These are phyloP conservation scores for Pleurotus eryngii DNA, from an alignment of 768 basidiomycete species.

Conservation along the genomic window DNA sequence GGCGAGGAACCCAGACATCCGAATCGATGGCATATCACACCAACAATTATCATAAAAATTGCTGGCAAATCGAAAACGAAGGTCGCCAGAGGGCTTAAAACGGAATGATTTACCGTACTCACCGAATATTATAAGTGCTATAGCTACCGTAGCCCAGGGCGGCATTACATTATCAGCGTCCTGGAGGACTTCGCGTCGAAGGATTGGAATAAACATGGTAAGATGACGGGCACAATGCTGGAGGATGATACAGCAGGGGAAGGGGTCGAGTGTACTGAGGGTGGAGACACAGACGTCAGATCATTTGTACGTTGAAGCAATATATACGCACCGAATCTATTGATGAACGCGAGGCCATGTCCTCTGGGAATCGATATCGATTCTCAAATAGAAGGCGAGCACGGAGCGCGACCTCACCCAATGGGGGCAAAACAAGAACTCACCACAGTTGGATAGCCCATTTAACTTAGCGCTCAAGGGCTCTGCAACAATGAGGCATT, in stretches of 20 bases:
- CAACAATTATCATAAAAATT: slow-evolving; percentile 1
- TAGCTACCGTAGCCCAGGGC: slow-evolving; percentile 2
- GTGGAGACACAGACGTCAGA: neutral
- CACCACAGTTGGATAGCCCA: too few species aligned
- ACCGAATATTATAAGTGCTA: slow-evolving; percentile 5
- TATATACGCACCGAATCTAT: neutral
- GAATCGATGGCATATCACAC: slow-evolving; percentile 3
- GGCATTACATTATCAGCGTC: neutral
- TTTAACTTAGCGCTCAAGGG: too few species aligned
- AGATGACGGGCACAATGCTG: neutral
- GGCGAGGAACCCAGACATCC: neutral
- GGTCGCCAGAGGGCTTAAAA: neutral
- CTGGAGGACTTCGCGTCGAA: neutral
- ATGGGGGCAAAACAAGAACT: too few species aligned
- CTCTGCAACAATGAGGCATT: too few species aligned
- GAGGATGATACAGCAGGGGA: neutral
- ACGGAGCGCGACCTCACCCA: too few species aligned
- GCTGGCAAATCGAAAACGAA: neutral
- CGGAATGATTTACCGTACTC: neutral
- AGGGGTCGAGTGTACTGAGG: neutral
- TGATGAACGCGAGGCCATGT: neutral
- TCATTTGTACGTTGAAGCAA: neutral
- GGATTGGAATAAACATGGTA: neutral
- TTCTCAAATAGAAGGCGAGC: neutral
- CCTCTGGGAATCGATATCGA: neutral